These are phyloP conservation scores for Oehlia diaphana DNA, from an alignment of 192 early-diverging fungal species.

Conservation along the genomic window DNA sequence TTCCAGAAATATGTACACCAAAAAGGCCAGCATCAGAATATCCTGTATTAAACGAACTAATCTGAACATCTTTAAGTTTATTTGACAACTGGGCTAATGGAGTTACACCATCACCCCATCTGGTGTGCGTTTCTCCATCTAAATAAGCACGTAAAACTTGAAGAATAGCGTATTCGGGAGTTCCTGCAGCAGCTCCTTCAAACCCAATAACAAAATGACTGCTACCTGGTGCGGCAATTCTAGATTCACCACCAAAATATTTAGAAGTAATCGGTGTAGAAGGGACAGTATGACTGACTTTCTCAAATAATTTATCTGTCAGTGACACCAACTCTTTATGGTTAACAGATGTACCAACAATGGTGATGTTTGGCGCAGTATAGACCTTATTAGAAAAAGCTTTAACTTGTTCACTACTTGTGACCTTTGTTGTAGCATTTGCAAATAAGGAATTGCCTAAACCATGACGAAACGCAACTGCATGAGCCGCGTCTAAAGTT, in stretches of 20 bases:
- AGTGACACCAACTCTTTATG: slow-evolving; percentile 69
- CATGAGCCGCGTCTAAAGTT: slow-evolving; percentile 80
- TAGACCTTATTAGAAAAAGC: slow-evolving; percentile 73
- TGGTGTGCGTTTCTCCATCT: slow-evolving; percentile 60
- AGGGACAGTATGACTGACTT: slow-evolving; percentile 43
- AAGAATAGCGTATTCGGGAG: slow-evolving; percentile 63
- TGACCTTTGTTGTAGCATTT: slow-evolving; percentile 57
- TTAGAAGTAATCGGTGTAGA: slow-evolving; percentile 45
- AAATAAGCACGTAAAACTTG: slow-evolving; percentile 63
- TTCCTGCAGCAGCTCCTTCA: slow-evolving; percentile 59
- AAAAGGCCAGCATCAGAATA: slow-evolving; percentile 94
- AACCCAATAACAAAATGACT: slow-evolving; percentile 85
- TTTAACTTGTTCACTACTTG: slow-evolving; percentile 67
- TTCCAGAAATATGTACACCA: slow-evolving; percentile 72
- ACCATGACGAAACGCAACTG: slow-evolving; percentile 88
- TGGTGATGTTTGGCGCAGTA: slow-evolving; percentile 70
- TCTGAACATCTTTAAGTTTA: slow-evolving; percentile 53
- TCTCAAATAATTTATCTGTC: slow-evolving; percentile 59
- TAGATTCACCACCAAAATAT: slow-evolving; percentile 85
- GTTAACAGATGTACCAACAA: slow-evolving; percentile 84
- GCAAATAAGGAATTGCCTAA: slow-evolving; percentile 95
- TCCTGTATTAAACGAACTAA: slow-evolving; percentile 76
- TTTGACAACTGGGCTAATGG: slow-evolving; percentile 66
- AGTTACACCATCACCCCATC: slow-evolving; percentile 63
- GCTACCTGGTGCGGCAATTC: slow-evolving; percentile 63